phyloP scores from a whole-genome alignment of 2,329 filamentous ascomycete genomes.

The Aschersonia sp. region DNA sequence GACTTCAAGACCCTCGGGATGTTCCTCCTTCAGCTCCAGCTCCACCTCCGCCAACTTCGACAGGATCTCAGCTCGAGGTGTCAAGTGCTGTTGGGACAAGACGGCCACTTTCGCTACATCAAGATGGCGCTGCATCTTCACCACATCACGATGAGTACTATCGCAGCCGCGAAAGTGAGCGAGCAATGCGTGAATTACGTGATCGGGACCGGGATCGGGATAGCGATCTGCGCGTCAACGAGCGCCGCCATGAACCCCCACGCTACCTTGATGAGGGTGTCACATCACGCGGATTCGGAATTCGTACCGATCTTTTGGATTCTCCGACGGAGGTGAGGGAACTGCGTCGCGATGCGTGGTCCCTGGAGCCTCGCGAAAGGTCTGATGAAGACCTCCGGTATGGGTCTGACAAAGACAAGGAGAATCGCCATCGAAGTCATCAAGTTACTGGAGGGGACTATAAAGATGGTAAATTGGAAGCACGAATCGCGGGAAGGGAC shows the following conservation, averaged over 20 bases:
- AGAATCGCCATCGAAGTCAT: constrained; percentile 14
- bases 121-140: constrained; percentile 30
- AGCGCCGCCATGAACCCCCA: constrained; percentile 13
- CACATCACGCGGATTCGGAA: constrained; percentile 33
- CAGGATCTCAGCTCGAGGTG: constrained; percentile 7
- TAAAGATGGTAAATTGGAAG: constrained; percentile 15
- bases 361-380: constrained; percentile 14
- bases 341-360: constrained; percentile 16
- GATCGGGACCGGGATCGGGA: constrained; percentile 21
- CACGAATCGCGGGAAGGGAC: constrained; percentile 15
- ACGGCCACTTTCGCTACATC: constrained; percentile 35
- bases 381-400: constrained; percentile 16
- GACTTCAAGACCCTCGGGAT: constrained; percentile 30
- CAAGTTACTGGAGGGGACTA: constrained; percentile 11
- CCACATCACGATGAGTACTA: constrained; percentile 33
- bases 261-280: constrained; percentile 33
- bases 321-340: constrained; percentile 28
- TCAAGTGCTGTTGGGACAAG: constrained; percentile 6
- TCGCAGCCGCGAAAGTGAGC: constrained; percentile 32
- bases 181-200: constrained; percentile 24
- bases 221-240: constrained; percentile 17
- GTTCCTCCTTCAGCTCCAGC: constrained; percentile 28
- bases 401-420: constrained; percentile 13
- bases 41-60: constrained; percentile 19
- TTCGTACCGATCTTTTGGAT: constrained; percentile 26